These are phyloP conservation scores for Salix purpurea DNA, from an alignment of 345 rosid species.

Conservation along the genomic window DNA sequence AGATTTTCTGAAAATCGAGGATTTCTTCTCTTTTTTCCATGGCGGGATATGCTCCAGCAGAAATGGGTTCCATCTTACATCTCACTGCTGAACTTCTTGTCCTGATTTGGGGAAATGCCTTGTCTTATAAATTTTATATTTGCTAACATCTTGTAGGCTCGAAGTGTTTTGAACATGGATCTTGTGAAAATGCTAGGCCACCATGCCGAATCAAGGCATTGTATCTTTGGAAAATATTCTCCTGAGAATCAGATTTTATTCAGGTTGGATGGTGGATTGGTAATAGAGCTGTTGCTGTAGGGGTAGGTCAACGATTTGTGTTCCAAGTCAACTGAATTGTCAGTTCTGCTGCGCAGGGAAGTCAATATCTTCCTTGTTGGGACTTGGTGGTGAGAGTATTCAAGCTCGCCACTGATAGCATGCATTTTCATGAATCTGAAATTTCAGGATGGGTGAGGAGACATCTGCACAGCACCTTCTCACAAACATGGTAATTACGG, in stretches of 20 bases:
- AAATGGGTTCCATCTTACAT: conserved; percentile 73
- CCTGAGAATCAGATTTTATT: conserved; percentile 66
- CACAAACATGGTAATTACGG: conserved; percentile 88
- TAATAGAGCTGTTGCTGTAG: conserved; percentile 76
- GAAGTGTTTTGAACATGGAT: conserved; percentile 68
- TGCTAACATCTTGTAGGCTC: conserved; percentile 23
- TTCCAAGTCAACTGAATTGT: conserved; percentile 96
- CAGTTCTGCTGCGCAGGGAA: conserved; percentile 93
- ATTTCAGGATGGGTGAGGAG: conserved; percentile 87
- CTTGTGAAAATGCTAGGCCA: conserved; percentile 69
- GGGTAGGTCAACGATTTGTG: conserved; percentile 86
- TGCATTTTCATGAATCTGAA: not conserved
- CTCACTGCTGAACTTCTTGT: not conserved
- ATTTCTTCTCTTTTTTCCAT: not conserved
- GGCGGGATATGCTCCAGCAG: conserved; percentile 29
- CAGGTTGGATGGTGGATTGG: conserved; percentile 68
- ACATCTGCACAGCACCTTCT: conserved; percentile 71
- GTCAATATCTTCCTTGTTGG: conserved; percentile 3
- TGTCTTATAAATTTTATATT: not conserved
- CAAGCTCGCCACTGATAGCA: not conserved
- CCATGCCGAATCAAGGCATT: conserved; percentile 59
- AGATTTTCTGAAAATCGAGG: not conserved
- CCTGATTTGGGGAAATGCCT: not conserved
- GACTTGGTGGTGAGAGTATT: not conserved
- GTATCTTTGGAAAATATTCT: conserved; percentile 54